Conservation (phyloP, 1,284 basidiomycete species). For the Fistulina hepatica region DNA sequence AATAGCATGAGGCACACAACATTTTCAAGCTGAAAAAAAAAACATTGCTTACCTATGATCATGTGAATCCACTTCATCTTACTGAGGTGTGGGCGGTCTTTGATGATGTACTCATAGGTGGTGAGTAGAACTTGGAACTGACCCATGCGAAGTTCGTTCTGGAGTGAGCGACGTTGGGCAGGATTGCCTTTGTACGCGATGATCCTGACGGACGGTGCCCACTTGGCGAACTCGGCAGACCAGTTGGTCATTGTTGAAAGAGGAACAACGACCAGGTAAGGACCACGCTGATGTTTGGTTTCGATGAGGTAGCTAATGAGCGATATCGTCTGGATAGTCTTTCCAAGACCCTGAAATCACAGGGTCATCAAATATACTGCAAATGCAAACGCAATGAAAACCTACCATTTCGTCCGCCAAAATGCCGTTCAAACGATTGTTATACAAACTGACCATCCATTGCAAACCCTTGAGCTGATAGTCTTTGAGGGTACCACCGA, state of each 20-base stretch:
- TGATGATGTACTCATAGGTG: conserved; percentile 99
- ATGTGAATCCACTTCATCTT: conserved; percentile 98
- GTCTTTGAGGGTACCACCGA: conserved; percentile 82
- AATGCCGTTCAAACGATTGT: conserved; percentile 96
- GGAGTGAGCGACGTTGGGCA: conserved; percentile 62
- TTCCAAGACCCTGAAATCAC: conserved; percentile 77
- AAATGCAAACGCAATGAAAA: conserved; percentile 9
- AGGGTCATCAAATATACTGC: conserved; percentile 12
- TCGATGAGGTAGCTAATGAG: conserved; percentile 96
- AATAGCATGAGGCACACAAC: conserved; percentile 9
- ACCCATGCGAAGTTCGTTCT: conserved; percentile 62
- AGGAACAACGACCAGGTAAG: conserved; percentile 96
- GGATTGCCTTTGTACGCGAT: conserved; percentile 95
- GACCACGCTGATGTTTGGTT: conserved; percentile 82
- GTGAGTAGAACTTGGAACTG: conserved; percentile 95
- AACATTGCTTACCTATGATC: conserved; percentile 69
- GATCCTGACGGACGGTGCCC: conserved; percentile 83
- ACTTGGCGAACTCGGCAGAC: conserved; percentile 94
- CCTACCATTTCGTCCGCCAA: conserved; percentile 95
- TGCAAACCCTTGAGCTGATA: conserved; percentile 91
- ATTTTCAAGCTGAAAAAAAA: neutral
- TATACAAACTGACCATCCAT: conserved; percentile 99
- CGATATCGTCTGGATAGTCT: conserved; percentile 94
- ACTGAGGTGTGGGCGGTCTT: conserved; percentile 83
- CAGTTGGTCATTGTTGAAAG: conserved; percentile 98